Evolutionary conservation across 2,329 filamentous ascomycete genomes (phyloP).

Genomic region (Rhinocladiella similis): DNA sequence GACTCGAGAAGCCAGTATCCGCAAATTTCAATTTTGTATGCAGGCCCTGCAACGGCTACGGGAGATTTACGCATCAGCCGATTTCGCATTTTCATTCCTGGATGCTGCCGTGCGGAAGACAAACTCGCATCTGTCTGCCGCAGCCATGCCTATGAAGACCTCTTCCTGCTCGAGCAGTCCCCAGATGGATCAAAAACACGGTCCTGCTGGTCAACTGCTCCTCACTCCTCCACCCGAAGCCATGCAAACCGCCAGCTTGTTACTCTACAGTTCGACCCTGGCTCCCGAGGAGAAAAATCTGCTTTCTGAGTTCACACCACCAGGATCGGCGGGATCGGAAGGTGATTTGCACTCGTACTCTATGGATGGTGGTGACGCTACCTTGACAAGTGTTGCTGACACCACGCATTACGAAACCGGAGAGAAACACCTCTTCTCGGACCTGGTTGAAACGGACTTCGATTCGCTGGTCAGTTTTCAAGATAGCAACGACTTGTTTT

Average conservation of each 20-base stretch:
- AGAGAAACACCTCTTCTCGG: constrained; percentile 4
- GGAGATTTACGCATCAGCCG: constrained; percentile 89
- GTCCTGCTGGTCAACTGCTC: constrained; percentile 7
- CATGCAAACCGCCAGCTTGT: constrained; percentile 21
- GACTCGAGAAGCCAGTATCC: constrained; percentile 70
- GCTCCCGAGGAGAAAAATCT: constrained; percentile 22
- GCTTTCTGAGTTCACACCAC: constrained; percentile 24
- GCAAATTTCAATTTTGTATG: constrained; percentile 90
- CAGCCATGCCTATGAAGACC: background rate
- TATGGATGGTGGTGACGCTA: constrained; percentile 15
- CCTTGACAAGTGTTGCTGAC: constrained; percentile 14
- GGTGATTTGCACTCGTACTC: constrained; percentile 15
- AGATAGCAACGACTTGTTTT: constrained; percentile 31
- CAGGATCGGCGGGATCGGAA: constrained; percentile 20
- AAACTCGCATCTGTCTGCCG: constrained; percentile 40
- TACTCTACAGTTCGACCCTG: constrained; percentile 22
- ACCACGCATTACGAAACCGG: background rate
- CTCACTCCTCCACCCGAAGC: constrained; percentile 30
- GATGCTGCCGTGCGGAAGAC: constrained; percentile 88
- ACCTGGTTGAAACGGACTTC: constrained; percentile 43
- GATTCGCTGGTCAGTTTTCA: constrained; percentile 50
- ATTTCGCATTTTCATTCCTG: constrained; percentile 93
- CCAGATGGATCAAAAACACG: constrained; percentile 7
- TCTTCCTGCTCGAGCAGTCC: background rate
- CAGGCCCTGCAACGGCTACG: constrained; percentile 82